Percentiles rank a stretch among this genome's conserved stretches.
These are phyloP conservation scores for Tulasnella calospora DNA, from an alignment of 768 basidiomycete genomes.

Conservation along the genomic window DNA sequence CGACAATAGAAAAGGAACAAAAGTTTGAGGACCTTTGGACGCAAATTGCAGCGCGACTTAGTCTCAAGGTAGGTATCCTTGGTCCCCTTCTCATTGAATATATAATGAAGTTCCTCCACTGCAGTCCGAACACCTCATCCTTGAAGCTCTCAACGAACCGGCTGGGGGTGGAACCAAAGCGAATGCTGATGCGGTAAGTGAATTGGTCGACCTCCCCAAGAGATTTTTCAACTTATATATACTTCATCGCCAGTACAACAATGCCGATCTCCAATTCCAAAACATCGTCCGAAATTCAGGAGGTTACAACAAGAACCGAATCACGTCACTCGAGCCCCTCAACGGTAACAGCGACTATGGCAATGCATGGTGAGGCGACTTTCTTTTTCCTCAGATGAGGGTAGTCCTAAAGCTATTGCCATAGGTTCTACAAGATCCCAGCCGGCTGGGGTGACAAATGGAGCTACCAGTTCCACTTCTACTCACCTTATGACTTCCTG, in stretches of 20 bases:
- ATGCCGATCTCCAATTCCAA: background rate
- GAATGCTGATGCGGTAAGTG: background rate
- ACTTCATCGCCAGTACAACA: background rate
- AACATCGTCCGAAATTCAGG: constrained; percentile 14
- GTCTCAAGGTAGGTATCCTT: background rate
- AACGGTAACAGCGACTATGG: background rate
- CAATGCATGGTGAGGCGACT: background rate
- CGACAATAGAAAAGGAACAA: background rate
- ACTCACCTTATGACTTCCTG: background rate
- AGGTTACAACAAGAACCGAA: constrained; percentile 10
- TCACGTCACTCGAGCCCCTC: background rate
- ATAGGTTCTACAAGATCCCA: background rate
- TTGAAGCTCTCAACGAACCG: constrained; percentile 12
- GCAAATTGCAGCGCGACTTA: background rate
- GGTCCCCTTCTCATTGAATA: background rate
- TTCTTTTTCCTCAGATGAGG: too few relatives aligned
- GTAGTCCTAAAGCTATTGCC: background rate
- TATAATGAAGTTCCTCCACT: background rate
- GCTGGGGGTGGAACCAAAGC: background rate
- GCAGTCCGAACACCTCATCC: constrained; percentile 5
- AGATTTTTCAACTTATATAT: background rate
- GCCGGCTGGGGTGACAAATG: background rate
- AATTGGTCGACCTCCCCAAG: background rate
- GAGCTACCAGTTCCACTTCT: constrained; percentile 14
- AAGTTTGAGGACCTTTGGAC: constrained; percentile 14